Percentiles rank a stretch among this genome's conserved stretches.
Conservation (phyloP, 345 rosid genomes). For the Clausena lansium region DNA sequence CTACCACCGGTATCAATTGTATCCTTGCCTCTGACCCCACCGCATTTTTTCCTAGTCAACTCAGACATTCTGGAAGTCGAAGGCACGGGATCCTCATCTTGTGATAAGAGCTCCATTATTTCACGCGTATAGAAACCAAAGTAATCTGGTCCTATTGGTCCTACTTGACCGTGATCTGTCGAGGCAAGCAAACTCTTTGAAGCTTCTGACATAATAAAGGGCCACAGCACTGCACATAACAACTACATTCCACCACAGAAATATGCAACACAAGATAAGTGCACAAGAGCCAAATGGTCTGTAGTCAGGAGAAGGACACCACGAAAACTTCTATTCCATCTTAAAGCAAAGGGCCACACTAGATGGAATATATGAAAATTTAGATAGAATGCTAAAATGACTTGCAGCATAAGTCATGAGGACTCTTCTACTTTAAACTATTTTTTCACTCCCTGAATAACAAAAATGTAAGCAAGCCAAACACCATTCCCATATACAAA, state of each 20-base stretch:
- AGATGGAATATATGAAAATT: background rate
- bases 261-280: background rate
- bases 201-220: constrained; percentile 27
- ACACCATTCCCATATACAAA: background rate
- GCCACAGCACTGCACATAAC: constrained; percentile 20
- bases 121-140: constrained; percentile 41
- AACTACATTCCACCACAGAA: constrained; percentile 3
- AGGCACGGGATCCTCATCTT: constrained; percentile 26
- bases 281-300: background rate
- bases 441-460: background rate
- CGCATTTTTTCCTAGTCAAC: constrained; percentile 8
- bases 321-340: background rate
- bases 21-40: constrained; percentile 8
- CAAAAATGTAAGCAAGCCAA: background rate
- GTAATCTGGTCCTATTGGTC: constrained; percentile 35
- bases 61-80: constrained; percentile 13
- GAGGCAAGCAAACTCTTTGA: constrained; percentile 20
- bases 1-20: background rate
- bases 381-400: background rate
- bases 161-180: constrained; percentile 11
- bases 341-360: background rate
- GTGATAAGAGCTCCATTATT: constrained; percentile 37
- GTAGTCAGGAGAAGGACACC: background rate
- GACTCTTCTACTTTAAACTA: constrained; percentile 4
- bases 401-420: background rate